Conservation (phyloP, 805 yeast species). For the Kluyveromyces dobzhanskii region DNA sequence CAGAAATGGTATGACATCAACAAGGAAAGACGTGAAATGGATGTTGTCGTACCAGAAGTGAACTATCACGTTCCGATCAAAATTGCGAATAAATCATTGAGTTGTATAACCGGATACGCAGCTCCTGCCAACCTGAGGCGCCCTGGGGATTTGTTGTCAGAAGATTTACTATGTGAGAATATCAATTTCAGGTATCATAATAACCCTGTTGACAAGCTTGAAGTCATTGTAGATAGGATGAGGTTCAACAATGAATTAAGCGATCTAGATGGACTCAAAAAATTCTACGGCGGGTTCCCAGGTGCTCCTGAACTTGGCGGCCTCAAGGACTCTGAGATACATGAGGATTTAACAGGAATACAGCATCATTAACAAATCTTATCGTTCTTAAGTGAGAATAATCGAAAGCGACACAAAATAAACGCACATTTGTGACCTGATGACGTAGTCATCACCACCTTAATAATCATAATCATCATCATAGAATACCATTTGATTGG, state of each 20-base stretch:
- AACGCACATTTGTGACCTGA: too few species aligned
- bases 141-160: conserved; percentile 26
- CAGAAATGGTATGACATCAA: conserved; percentile 87
- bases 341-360: conserved; percentile 46
- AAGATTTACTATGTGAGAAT: conserved; percentile 35
- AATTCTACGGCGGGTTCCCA: conserved; percentile 65
- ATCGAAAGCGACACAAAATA: too few species aligned
- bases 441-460: too few species aligned
- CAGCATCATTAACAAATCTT: background rate
- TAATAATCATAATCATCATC: too few species aligned
- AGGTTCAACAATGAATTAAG: conserved; percentile 63
- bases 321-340: conserved; percentile 63
- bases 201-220: conserved; percentile 32
- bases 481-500: too few species aligned
- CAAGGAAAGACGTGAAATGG: conserved; percentile 78
- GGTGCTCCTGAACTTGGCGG: conserved; percentile 63
- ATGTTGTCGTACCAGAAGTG: conserved; percentile 39
- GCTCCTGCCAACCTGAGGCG: conserved; percentile 27
- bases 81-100: conserved; percentile 24
- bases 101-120: conserved; percentile 32
- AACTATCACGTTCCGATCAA: conserved; percentile 38
- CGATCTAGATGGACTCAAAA: conserved; percentile 54
- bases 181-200: conserved; percentile 34
- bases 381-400: too few species aligned
- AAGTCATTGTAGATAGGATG: conserved; percentile 58